Conservation (phyloP, 1,284 basidiomycete genomes). For the Trametes pubescens region DNA sequence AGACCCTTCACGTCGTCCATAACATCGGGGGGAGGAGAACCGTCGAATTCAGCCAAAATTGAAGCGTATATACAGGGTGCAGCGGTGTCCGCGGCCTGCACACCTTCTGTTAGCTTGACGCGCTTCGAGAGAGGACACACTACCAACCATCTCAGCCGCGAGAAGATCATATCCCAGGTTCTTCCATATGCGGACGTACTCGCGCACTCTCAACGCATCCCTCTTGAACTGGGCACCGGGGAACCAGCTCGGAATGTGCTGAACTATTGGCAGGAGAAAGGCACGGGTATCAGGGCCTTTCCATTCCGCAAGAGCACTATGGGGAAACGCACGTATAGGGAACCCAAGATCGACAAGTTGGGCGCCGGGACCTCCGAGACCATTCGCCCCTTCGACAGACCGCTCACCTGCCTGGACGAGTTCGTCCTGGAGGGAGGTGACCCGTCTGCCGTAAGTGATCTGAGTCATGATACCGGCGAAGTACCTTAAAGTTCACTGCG, state of each 20-base stretch:
- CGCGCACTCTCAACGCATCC: constrained; percentile 18
- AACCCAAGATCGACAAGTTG: constrained; percentile 35
- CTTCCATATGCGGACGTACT: constrained; percentile 18
- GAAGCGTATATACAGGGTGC: constrained; percentile 4
- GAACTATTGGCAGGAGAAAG: constrained; percentile 12
- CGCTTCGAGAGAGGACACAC: background rate
- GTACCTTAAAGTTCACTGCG: constrained; percentile 22
- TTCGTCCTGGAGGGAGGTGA: constrained; percentile 35
- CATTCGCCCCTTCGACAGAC: constrained; percentile 44
- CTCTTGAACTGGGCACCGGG: constrained; percentile 34
- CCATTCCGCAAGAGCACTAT: background rate
- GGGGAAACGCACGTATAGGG: constrained; percentile 30
- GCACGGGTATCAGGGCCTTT: no score
- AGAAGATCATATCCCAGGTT: constrained; percentile 27
- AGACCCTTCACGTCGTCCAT: constrained; percentile 32
- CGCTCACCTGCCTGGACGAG: constrained; percentile 49
- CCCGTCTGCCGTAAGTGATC: constrained; percentile 37
- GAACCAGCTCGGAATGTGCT: constrained; percentile 30
- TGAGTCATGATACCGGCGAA: constrained; percentile 33
- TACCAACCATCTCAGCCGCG: constrained; percentile 26
- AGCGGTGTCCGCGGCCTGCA: background rate
- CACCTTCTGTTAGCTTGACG: background rate
- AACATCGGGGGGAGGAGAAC: constrained; percentile 10
- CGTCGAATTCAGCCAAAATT: constrained; percentile 1
- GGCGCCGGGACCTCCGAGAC: constrained; percentile 20